Evolutionary conservation across 1,139 yeast genomes (phyloP), one percentile per base, ranked within the genome.

Genomic region (Arxiozyma bovina): DNA sequence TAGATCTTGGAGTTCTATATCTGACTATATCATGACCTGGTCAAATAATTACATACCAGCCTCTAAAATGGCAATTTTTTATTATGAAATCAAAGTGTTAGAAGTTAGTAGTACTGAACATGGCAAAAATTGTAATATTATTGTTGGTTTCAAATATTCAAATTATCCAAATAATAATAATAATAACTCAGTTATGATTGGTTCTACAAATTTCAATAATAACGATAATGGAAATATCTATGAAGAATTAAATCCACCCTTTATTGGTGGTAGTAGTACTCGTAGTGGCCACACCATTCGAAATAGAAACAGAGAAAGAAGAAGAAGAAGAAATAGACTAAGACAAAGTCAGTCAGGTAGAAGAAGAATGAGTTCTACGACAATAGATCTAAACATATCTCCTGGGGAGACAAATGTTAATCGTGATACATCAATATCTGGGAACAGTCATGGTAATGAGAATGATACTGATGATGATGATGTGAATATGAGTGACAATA

Each of bases 41-140:
- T 70, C 83, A 0, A 72, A 80, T 58, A 63, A 70, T 50, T 63
- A 73, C 1, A 68, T 82, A 9, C 76, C 79, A 1, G 61, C 70
- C 3, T 66, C 70, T 20, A 72, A 77, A 22, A 52, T 67, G 49
- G 84, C 85, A 0, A 68, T 82, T 1, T 83, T 77, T 64, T 83
- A 83, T 63, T 83, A 66, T 63, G 89, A 83, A 63, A 70, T 82
- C 5, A 72, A 73, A 50, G 66, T 83, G 2, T 52, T 62, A 9
- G 57, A 64, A 20, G 69, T 66, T 1, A 62, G 70, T 11, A 60
- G 73, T 40, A 69, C 75, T 30, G 73, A 74, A 42, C 66, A 73
- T 43, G 69, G 71, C 22, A 64, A 64, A 17, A 71, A 72, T 51
- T 68, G 77, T 53, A 78, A 76, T 57, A 67, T 76, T 3, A 67